These are phyloP conservation scores for Erucastrum elatum DNA, from an alignment of 345 rosid species.

Conservation along the genomic window DNA sequence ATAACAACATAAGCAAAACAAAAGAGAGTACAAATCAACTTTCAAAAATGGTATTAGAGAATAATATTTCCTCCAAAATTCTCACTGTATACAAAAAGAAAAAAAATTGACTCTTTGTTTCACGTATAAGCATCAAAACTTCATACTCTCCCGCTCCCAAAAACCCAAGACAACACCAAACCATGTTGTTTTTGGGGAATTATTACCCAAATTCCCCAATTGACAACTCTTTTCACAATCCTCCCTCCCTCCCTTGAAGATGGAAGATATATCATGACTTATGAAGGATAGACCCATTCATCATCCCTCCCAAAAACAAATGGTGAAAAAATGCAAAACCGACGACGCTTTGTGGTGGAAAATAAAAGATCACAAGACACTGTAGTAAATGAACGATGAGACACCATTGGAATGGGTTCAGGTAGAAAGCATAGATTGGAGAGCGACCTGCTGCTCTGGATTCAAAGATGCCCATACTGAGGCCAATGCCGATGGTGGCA, in stretches of 20 bases:
- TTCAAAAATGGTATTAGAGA: neutral
- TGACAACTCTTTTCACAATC: conserved; percentile 11
- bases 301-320: conserved; percentile 31
- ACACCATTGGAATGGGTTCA: conserved; percentile 30
- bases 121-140: neutral
- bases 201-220: conserved; percentile 14
- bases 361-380: conserved; percentile 28
- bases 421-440: conserved; percentile 89
- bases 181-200: neutral
- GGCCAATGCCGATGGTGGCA: conserved; percentile 89
- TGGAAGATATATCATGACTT: conserved; percentile 28
- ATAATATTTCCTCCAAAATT: neutral
- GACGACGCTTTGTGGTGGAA: conserved; percentile 38
- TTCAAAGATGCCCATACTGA: conserved; percentile 86
- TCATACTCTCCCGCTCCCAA: neutral
- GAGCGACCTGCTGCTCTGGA: conserved; percentile 91
- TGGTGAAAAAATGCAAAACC: conserved; percentile 29
- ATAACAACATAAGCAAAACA: neutral
- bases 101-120: neutral
- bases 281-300: conserved; percentile 25
- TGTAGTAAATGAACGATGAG: conserved; percentile 4
- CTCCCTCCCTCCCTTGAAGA: conserved; percentile 13
- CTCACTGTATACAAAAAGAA: neutral
- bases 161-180: conserved; percentile 4
- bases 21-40: neutral